Evolutionary conservation across 345 rosid genomes (phyloP), one percentile per base, ranked within the genome.

Genomic region (Eutrema heterophyllum): DNA sequence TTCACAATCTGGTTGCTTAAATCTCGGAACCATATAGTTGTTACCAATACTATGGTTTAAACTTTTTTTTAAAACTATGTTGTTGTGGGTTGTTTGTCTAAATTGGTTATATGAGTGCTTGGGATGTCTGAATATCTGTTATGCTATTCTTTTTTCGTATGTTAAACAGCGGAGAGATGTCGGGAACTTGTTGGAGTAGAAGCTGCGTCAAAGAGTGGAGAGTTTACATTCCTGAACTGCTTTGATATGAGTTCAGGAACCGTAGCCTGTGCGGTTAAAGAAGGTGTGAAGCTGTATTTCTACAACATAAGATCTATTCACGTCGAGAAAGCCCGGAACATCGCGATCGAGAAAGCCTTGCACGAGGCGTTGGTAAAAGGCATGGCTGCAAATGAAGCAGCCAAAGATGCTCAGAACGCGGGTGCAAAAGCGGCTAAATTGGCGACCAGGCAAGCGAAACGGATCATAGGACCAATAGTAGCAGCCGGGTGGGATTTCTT

Each of bases 401-500:
- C 97, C 16, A 86, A 81, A 74, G 86, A 78, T 32, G 99, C 88
- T 10, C 93, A 84, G 72, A 80, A 48, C 73, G 97, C 88, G 45
- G 99, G 97, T 50, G 86, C 74, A 41, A 93, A 90, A 77, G 99
- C 97, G 0, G 99, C 97, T 4, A 92, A 95, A 70, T 51, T 88
- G n/a, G 97, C 93, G 0, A 86, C 73, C 1, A 79, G 83, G 38
- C 88, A 92, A 74, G 90, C 97, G 15, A 89, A 86, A 77, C 92
- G 97, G 38, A 83, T 89, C 27, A 77, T 90, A 71, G 99, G 99
- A 14, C 99, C 99, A 16, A 79, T 95, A 18, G 84, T 95, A n/a
- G 85, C 99, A 51, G 84, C 92, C 3, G 97, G 97, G 6, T 88
- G 99, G 99, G 97, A 95, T 81, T 95, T 92, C 76, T 95, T 95